Conservation (phyloP, 1,139 yeast genomes). For the Candida buenavistaensis region DNA sequence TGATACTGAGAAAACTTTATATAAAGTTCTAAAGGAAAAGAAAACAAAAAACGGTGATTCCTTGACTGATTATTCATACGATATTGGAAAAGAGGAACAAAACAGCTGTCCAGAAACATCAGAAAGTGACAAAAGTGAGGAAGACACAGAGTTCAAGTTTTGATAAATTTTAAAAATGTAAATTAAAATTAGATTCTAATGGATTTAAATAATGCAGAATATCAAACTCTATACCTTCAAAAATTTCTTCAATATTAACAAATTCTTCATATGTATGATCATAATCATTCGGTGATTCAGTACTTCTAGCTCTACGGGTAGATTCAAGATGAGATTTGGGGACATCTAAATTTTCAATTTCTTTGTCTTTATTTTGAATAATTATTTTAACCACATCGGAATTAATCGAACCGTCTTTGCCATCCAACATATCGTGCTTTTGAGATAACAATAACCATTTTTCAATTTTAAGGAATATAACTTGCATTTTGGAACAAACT, state of each 20-base stretch:
- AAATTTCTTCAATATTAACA: conserved; percentile 23
- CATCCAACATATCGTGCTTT: conserved; percentile 6
- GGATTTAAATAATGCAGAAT: conserved; percentile 29
- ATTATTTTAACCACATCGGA: conserved; percentile 39
- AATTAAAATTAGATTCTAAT: conserved; percentile 23
- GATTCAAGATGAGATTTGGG: conserved; percentile 23
- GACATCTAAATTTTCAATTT: conserved; percentile 43
- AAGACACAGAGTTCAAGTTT: too few relatives aligned
- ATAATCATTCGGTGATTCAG: not conserved
- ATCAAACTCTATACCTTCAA: conserved; percentile 34
- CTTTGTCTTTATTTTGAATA: conserved; percentile 39
- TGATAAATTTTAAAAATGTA: too few relatives aligned
- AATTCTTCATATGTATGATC: not conserved
- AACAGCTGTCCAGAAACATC: not conserved
- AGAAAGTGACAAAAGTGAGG: too few relatives aligned
- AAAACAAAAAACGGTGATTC: conserved; percentile 3
- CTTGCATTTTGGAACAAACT: conserved; percentile 43
- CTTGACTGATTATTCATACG: conserved; percentile 8
- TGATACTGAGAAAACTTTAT: conserved; percentile 7
- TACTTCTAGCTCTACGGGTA: not conserved
- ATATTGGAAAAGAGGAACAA: not conserved
- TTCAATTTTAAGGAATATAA: conserved; percentile 42
- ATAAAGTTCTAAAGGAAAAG: conserved; percentile 13
- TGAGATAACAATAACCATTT: conserved; percentile 50
- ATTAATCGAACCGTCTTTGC: conserved; percentile 5